Conservation (phyloP, 108 stramenopile species). For the Conticribra guillardii region DNA sequence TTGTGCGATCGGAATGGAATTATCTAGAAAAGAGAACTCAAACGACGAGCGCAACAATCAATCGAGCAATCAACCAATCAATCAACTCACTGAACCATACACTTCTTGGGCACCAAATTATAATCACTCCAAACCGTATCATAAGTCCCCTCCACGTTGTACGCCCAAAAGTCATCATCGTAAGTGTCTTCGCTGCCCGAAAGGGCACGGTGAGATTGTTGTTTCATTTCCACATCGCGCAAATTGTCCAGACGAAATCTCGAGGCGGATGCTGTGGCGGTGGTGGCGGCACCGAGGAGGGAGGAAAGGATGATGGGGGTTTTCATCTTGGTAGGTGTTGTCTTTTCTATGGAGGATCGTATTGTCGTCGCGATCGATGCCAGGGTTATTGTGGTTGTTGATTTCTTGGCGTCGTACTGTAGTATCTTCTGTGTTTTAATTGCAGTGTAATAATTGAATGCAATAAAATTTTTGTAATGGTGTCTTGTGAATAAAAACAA, state of each 20-base stretch:
- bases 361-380: too few species aligned
- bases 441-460: background rate
- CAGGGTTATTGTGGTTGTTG: too few species aligned
- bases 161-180: constrained; percentile 45
- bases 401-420: background rate
- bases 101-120: constrained; percentile 30
- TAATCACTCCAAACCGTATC: constrained; percentile 38
- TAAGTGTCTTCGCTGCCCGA: constrained; percentile 17
- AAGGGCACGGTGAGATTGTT: constrained; percentile 18
- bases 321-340: background rate
- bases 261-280: background rate
- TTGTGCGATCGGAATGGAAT: background rate
- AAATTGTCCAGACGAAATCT: too few species aligned
- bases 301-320: background rate
- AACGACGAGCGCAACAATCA: background rate
- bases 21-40: background rate
- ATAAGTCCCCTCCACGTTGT: constrained; percentile 12
- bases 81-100: constrained; percentile 46
- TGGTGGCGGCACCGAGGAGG: background rate
- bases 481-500: too few species aligned
- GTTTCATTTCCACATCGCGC: background rate
- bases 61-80: too few species aligned
- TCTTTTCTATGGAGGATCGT: background rate
- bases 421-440: background rate
- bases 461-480: too few species aligned